Evolutionary conservation across 2,329 filamentous ascomycete genomes (phyloP), one percentile per base, ranked within the genome.

Genomic region (Fusarium napiforme): DNA sequence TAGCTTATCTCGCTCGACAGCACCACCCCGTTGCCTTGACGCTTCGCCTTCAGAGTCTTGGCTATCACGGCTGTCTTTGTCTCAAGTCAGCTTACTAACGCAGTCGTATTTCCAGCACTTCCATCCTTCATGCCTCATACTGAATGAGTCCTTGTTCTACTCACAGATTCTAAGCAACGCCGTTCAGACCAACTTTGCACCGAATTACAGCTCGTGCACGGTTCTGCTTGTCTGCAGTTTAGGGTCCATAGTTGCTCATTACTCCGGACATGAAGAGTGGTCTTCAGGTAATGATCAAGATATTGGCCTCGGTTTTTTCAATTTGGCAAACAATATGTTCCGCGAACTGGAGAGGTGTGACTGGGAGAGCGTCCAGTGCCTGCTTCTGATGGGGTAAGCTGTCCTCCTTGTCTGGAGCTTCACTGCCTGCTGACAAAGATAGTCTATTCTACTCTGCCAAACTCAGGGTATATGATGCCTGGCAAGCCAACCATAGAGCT

Each of bases 401-500:
- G 8, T 11, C 4, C 36, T 11, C 4, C 36, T 23, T 23, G 23
- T 23, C 23, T 23, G 26, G 6, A 26, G 26, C 26, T 26, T 26
- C 26, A 26, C 9, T 9, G 28, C 28, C 28, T 30, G 28, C 28
- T 30, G 9, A 9, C 28, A 30, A 32, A 10, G 23, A 58, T 11
- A 73, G 69, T 9, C 46, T 72, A 2, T 72, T 72, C 23, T 72
- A 73, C 9, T 68, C 55, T 4, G 60, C 71, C 1, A 72, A 72
- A 19, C n/a, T 74, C 6, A 43, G 66, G 28, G 60, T 70, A 4
- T 64, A 71, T 28, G 69, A 73, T 11, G 58, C 49, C 4, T 72
- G 71, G 69, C 60, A 60, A 26, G 62, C 57, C 21, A 64, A 59
- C 11, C 69, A 72, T 30, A 53, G 45, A 15, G 71, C 71, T 43